phyloP scores from a whole-genome alignment of 1,284 basidiomycete species.

The Meira miltonrushii region DNA sequence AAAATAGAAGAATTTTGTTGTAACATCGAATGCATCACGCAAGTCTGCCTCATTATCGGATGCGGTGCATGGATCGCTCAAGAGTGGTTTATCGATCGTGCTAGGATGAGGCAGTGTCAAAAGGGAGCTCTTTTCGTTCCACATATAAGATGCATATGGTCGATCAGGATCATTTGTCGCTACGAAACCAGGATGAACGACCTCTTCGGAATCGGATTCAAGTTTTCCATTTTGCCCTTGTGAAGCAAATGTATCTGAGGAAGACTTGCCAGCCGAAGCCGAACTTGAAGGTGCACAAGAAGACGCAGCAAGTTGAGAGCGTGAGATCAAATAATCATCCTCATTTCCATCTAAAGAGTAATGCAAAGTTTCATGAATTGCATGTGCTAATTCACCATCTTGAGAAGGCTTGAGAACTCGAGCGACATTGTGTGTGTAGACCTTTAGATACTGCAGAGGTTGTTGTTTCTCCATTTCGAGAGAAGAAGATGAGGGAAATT shows the following conservation, averaged over 20 bases:
- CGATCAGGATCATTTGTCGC: constrained; percentile 22
- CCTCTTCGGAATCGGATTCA: background rate
- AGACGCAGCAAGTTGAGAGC: background rate
- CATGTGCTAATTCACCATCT: constrained; percentile 41
- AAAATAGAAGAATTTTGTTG: constrained; percentile 45
- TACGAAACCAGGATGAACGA: constrained; percentile 24
- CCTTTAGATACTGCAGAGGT: background rate
- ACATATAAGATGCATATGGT: constrained; percentile 39
- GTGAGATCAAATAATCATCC: constrained; percentile 26
- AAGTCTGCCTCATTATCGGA: background rate
- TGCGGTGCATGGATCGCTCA: constrained; percentile 10
- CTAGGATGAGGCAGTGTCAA: constrained; percentile 33
- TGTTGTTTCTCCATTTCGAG: background rate
- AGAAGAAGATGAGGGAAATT: background rate
- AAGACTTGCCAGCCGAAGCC: background rate
- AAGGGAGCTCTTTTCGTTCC: constrained; percentile 16
- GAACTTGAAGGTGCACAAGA: background rate
- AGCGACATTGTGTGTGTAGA: constrained; percentile 43
- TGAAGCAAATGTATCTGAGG: background rate
- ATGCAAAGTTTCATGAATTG: constrained; percentile 45
- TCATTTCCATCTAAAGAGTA: constrained; percentile 41
- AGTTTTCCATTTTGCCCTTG: no score
- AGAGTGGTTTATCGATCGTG: constrained; percentile 5
- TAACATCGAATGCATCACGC: constrained; percentile 37
- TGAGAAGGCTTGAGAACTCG: constrained; percentile 36